A percentile compares a stretch with the other conserved stretches of the same genome.
phyloP scores from a whole-genome alignment of 495 filamentous ascomycete genomes.

The Neurospora sp. region DNA sequence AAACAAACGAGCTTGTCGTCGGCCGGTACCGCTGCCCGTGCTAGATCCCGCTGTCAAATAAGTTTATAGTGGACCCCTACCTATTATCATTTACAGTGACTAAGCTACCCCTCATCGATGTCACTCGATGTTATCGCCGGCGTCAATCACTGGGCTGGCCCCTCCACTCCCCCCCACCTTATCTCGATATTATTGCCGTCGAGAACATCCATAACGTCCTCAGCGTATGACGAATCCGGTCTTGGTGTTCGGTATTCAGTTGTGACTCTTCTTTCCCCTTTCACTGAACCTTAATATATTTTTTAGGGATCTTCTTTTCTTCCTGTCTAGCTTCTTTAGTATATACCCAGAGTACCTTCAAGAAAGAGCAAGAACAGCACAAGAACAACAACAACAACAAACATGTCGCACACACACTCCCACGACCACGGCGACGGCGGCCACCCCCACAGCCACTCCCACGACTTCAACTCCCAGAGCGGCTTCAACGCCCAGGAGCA shows the following conservation, averaged over 20 bases:
- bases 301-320: neutral
- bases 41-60: neutral
- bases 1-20: neutral
- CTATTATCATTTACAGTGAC: neutral
- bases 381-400: neutral
- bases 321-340: neutral
- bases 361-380: too few relatives aligned
- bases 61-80: neutral
- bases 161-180: too few relatives aligned
- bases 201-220: neutral
- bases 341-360: neutral
- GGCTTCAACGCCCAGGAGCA: slow-evolving; percentile 62
- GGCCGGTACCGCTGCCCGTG: neutral
- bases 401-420: slow-evolving; percentile 14
- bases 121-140: neutral
- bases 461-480: slow-evolving; percentile 49
- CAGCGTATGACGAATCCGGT: neutral
- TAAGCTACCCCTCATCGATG: neutral
- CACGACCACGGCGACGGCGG: slow-evolving; percentile 16
- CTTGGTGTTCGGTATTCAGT: neutral
- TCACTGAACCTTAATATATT: too few relatives aligned
- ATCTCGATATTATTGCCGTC: neutral
- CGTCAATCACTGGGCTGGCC: neutral
- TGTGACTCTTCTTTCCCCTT: neutral
- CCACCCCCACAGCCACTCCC: slow-evolving; percentile 45